These are phyloP conservation scores for Yamadazyma philogaea DNA, from an alignment of 805 yeast genomes.

Conservation along the genomic window DNA sequence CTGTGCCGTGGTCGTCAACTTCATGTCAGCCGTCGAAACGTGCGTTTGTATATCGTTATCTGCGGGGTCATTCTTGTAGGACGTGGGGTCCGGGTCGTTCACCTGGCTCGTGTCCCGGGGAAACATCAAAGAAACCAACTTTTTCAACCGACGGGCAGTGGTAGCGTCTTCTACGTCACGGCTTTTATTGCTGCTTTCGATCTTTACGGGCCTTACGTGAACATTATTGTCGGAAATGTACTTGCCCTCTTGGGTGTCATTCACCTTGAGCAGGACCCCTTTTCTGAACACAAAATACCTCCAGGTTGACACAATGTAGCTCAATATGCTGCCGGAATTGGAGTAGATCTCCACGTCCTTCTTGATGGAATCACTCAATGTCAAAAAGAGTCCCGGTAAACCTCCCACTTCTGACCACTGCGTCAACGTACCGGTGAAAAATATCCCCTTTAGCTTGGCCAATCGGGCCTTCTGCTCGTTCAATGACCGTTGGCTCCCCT, in stretches of 20 bases:
- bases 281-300: constrained; percentile 80
- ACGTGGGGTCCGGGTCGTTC: constrained; percentile 35
- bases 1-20: constrained; percentile 20
- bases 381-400: constrained; percentile 81
- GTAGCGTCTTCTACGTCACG: constrained; percentile 1
- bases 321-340: constrained; percentile 29
- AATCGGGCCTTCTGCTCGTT: constrained; percentile 58
- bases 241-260: constrained; percentile 26
- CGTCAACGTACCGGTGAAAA: constrained; percentile 68
- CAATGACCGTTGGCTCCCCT: constrained; percentile 79
- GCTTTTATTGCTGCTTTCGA: constrained; percentile 7
- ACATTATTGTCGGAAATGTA: constrained; percentile 36
- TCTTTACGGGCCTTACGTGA: constrained; percentile 36
- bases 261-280: constrained; percentile 51
- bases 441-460: constrained; percentile 60
- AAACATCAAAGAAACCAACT: constrained; percentile 53
- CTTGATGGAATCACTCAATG: constrained; percentile 75
- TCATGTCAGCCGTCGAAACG: constrained; percentile 17
- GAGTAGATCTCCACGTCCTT: constrained; percentile 53
- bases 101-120: constrained; percentile 46
- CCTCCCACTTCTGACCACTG: constrained; percentile 87
- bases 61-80: constrained; percentile 36
- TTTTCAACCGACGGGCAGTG: constrained; percentile 12
- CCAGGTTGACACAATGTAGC: constrained; percentile 73
- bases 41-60: constrained; percentile 40